Percentiles rank a stretch among this genome's conserved stretches.
These are phyloP conservation scores for Lachancea thermotolerans DNA, from an alignment of 805 yeast species.

Conservation along the genomic window DNA sequence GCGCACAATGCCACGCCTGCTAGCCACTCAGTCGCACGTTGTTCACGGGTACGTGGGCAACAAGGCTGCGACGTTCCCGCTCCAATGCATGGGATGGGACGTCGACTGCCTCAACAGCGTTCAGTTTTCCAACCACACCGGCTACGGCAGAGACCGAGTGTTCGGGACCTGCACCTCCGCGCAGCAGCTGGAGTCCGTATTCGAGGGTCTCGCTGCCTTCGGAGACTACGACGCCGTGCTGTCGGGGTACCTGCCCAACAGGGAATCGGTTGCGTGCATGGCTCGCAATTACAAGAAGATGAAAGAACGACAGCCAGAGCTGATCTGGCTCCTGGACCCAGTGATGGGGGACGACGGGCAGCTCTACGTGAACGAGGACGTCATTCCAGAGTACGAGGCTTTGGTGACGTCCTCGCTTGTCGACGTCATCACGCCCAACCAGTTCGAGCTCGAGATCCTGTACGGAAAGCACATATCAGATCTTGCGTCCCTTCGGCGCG, in stretches of 20 bases:
- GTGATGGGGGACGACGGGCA: constrained; percentile 77
- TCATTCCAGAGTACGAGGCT: constrained; percentile 51
- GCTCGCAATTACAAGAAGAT: constrained; percentile 35
- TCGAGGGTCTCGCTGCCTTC: constrained; percentile 35
- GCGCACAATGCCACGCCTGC: constrained; percentile 19
- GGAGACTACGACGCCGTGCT: constrained; percentile 46
- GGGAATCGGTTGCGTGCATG: constrained; percentile 39
- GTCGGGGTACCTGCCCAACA: constrained; percentile 65
- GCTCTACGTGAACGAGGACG: constrained; percentile 53
- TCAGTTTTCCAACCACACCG: constrained; percentile 65
- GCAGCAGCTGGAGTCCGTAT: constrained; percentile 35
- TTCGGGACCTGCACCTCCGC: constrained; percentile 42
- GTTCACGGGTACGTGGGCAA: constrained; percentile 72
- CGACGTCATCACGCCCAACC: constrained; percentile 82
- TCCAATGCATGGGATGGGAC: constrained; percentile 62
- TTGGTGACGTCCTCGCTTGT: constrained; percentile 43
- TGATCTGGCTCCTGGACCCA: constrained; percentile 63
- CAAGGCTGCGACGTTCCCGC: constrained; percentile 57
- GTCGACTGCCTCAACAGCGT: constrained; percentile 62
- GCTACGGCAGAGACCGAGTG: constrained; percentile 37
- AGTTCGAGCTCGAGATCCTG: constrained; percentile 76
- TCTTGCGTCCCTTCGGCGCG: constrained; percentile 35
- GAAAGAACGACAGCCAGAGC: constrained; percentile 31
- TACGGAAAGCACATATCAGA: constrained; percentile 43
- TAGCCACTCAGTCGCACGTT: constrained; percentile 63